phyloP scores from a whole-genome alignment of 345 rosid species.

The Streptanthus diversifolius region DNA sequence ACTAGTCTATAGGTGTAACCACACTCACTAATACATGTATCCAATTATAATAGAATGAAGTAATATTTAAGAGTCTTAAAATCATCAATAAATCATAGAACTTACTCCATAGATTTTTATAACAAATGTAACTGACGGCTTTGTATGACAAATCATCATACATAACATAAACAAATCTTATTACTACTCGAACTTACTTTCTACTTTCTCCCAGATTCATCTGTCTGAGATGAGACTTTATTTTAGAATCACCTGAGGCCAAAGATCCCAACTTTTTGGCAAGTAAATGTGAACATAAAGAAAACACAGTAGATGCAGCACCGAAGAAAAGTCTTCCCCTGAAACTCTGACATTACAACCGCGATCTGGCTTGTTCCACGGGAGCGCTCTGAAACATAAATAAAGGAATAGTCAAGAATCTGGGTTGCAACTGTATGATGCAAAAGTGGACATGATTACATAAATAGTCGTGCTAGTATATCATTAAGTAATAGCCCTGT shows the following conservation, averaged over 20 bases:
- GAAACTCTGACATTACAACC: conserved; percentile 32
- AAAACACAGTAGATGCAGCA: conserved; percentile 7
- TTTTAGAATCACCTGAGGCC: not conserved
- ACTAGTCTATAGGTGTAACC: not conserved
- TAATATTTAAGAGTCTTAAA: not conserved
- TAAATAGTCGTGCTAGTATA: not conserved
- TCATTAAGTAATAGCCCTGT: not conserved
- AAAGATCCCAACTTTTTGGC: conserved; percentile 11
- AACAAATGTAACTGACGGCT: conserved; percentile 11
- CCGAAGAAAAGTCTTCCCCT: not conserved
- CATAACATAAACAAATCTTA: conserved; percentile 4
- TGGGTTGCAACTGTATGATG: not conserved
- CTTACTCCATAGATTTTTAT: conserved; percentile 1
- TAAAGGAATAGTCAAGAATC: not conserved
- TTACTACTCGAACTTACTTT: conserved; percentile 5
- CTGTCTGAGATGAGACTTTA: conserved; percentile 26
- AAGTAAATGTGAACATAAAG: not conserved
- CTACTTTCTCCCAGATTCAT: conserved; percentile 28
- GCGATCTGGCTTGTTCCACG: conserved; percentile 42
- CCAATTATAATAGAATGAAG: not conserved
- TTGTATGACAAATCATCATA: conserved; percentile 5
- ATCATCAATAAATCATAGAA: conserved; percentile 11
- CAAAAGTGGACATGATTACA: not conserved
- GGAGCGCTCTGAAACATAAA: conserved; percentile 62
- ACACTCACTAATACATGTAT: not conserved